Percentiles rank a stretch among this genome's conserved stretches.
Conservation (phyloP, 1,284 basidiomycete genomes). For the Naganishia albida region DNA sequence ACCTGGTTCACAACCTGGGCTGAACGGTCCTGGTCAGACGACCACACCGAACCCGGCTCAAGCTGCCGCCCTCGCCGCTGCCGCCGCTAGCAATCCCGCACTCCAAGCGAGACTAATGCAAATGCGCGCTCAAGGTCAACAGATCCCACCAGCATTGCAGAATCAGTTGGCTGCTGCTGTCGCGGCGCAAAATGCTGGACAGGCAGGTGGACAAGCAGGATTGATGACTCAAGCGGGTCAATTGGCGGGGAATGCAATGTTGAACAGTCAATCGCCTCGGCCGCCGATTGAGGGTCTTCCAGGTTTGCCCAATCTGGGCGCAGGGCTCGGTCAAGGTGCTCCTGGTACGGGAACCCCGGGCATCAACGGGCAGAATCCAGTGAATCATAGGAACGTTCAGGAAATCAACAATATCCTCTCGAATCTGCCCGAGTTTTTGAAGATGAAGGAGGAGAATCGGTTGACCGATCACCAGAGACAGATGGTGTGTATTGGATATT, state of each 20-base stretch:
- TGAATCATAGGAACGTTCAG: conserved; percentile 20
- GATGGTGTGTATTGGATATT: conserved; percentile 37
- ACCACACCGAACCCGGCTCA: conserved; percentile 12
- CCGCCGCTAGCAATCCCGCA: conserved; percentile 7
- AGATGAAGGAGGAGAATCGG: conserved; percentile 39
- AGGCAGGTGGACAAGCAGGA: conserved; percentile 3
- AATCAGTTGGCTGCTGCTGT: conserved; percentile 13
- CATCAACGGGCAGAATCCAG: conserved; percentile 13
- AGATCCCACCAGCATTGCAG: conserved; percentile 14
- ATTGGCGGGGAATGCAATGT: background rate
- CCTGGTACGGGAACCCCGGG: conserved; percentile 19
- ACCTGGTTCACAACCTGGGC: background rate
- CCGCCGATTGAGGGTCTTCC: background rate
- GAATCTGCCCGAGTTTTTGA: conserved; percentile 39
- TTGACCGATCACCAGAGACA: conserved; percentile 41
- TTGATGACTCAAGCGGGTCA: conserved; percentile 14
- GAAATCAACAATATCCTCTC: conserved; percentile 41
- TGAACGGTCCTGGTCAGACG: conserved; percentile 10
- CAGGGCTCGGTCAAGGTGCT: background rate
- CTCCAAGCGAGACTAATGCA: conserved; percentile 14
- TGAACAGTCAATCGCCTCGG: conserved; percentile 13
- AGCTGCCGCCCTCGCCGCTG: conserved; percentile 1
- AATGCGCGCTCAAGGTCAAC: conserved; percentile 26
- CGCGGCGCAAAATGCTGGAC: conserved; percentile 7
- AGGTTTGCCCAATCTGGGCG: background rate